A percentile compares a stretch with the other conserved stretches of the same genome.
These are phyloP conservation scores for Lasiosphaeria ovina DNA, from an alignment of 495 filamentous ascomycete genomes.

Conservation along the genomic window DNA sequence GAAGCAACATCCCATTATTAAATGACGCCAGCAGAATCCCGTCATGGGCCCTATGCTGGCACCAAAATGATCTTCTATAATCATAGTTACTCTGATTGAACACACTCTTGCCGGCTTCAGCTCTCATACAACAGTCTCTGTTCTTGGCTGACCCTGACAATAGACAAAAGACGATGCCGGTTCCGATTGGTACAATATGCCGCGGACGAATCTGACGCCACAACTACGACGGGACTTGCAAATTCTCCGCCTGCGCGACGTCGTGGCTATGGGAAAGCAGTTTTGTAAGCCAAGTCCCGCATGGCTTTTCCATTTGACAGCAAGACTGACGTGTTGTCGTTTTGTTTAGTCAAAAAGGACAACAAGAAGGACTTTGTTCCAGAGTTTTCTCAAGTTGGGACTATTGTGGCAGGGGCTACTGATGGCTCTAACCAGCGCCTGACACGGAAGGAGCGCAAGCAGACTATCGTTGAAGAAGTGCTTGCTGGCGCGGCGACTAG, in stretches of 20 bases:
- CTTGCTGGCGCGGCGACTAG: constrained; percentile 56
- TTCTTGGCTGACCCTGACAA: constrained; percentile 31
- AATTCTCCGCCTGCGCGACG: constrained; percentile 80
- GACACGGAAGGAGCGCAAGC: constrained; percentile 81
- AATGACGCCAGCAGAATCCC: constrained; percentile 47
- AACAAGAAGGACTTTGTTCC: constrained; percentile 61
- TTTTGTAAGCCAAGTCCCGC: constrained; percentile 44
- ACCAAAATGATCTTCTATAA: constrained; percentile 65
- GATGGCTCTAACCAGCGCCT: constrained; percentile 80
- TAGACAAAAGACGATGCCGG: constrained; percentile 47
- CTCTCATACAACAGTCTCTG: constrained; percentile 8
- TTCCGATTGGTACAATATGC: constrained; percentile 83
- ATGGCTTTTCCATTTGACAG: no score
- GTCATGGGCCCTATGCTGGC: constrained; percentile 42
- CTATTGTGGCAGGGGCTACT: constrained; percentile 82
- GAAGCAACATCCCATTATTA: constrained; percentile 37
- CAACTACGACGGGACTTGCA: constrained; percentile 86
- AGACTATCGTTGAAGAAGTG: constrained; percentile 86
- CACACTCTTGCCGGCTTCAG: constrained; percentile 15
- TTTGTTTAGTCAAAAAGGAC: constrained; percentile 64
- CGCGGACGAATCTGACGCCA: constrained; percentile 75
- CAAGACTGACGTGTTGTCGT: no score
- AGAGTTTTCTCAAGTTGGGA: constrained; percentile 84
- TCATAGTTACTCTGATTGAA: constrained; percentile 99
- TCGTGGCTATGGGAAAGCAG: constrained; percentile 77